Evolutionary conservation across 2,329 filamentous ascomycete genomes (phyloP), one percentile per base, ranked within the genome.

Genomic region (Aaosphaeria pasadenensis): DNA sequence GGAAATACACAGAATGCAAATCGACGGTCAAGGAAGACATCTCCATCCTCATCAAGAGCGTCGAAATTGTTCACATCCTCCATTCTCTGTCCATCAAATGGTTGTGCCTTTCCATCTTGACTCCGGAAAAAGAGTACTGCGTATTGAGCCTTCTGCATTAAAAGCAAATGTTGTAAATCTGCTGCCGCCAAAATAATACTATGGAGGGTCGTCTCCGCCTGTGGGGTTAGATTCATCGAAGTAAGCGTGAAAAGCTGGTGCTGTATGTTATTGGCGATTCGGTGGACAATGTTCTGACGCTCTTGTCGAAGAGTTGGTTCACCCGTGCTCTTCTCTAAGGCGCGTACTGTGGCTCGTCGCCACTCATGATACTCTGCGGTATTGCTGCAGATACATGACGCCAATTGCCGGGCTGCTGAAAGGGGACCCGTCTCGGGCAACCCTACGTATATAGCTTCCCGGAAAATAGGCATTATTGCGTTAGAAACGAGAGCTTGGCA

Each of bases 1-100:
- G 66, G 66, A 36, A 67, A 70, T 1, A 68, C 59, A 43, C 66
- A 70, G 47, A 68, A 69, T 1, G 46, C 30, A 28, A 40, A 40
- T 6, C 13, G 48, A 9, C 50, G 56, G 7, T 61, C 50, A 17
- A 28, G 39, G 5, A 51, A 32, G 13, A 50, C 45, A 40, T 59
- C 52, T 3, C 47, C 46, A 6, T 58, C 58, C 5, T 68, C 65
- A 30, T 66, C 66, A 36, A 55, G 42, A 6, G 41, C 42, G 35
- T 63, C 58, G 3, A 60, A 7, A 40, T 66, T 57, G 28, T 68
- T 64, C 9, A 69, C 53, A 9, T 58, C 48, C 39, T 69, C 65
- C 66, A 69, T 70, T 11, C 49, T 57, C 7, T 30, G 38, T 5
- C 53, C 44, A 29, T 69, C 62, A 24, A 67, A 63, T 9, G 33